phyloP scores from a whole-genome alignment of 2,329 filamentous ascomycete species.

The Colletotrichum sublineola region DNA sequence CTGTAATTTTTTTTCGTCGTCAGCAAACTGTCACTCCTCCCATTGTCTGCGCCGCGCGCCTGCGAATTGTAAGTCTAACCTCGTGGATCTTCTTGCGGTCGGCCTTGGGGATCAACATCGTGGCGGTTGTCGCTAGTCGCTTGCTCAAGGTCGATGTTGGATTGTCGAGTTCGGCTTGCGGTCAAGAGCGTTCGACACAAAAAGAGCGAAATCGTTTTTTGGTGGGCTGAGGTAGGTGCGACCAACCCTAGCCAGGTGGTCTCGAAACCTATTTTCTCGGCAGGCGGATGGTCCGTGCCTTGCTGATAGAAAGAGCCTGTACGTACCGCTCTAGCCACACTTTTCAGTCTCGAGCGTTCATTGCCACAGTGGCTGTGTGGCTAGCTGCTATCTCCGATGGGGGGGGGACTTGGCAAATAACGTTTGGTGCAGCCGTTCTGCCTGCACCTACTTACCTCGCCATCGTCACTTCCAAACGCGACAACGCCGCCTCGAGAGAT shows the following conservation, averaged over 20 bases:
- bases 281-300: conserved; percentile 3
- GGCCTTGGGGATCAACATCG: conserved; percentile 99
- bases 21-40: conserved; percentile 26
- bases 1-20: conserved; percentile 58
- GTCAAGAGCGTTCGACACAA: conserved; percentile 51
- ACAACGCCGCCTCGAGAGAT: neutral
- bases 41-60: conserved; percentile 18
- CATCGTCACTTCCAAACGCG: neutral
- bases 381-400: neutral
- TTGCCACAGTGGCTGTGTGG: neutral
- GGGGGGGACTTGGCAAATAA: neutral
- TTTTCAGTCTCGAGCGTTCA: too few species aligned
- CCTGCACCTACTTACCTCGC: neutral
- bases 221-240: conserved; percentile 14
- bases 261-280: conserved; percentile 1
- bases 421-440: neutral
- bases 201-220: conserved; percentile 6
- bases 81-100: conserved; percentile 99
- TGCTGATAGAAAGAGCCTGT: neutral
- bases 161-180: conserved; percentile 59
- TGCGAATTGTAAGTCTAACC: conserved; percentile 52
- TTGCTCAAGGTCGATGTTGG: conserved; percentile 62
- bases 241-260: conserved; percentile 10
- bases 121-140: conserved; percentile 62
- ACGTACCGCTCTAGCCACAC: neutral